A percentile compares a stretch with the other conserved stretches of the same genome.
phyloP scores from a whole-genome alignment of 257 asterid species.

The Thymus quinquecostatus region DNA sequence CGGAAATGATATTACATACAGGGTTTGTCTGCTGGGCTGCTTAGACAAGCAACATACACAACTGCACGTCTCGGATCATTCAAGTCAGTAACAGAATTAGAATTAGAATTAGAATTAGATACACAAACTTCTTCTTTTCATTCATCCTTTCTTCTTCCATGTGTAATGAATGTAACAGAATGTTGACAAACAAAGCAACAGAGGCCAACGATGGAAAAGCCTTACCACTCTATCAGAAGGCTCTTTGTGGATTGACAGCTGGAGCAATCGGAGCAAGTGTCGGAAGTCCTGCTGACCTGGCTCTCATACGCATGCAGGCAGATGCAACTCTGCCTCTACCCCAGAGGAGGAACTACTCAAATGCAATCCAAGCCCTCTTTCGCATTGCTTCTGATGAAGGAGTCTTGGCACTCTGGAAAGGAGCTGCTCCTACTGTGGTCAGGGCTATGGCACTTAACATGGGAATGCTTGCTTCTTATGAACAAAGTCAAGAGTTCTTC shows the following conservation, averaged over 20 bases:
- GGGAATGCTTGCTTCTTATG: constrained; percentile 99
- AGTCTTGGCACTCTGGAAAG: constrained; percentile 91
- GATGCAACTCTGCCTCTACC: constrained; percentile 91
- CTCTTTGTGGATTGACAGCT: constrained; percentile 92
- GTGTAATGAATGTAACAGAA: constrained; percentile 37
- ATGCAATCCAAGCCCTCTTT: constrained; percentile 84
- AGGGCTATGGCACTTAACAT: constrained; percentile 99
- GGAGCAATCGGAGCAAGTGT: constrained; percentile 95
- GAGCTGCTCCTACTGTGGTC: constrained; percentile 98
- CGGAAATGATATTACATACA: constrained; percentile 12
- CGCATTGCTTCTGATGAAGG: constrained; percentile 88
- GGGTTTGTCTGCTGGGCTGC: constrained; percentile 98
- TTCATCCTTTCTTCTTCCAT: too few relatives aligned
- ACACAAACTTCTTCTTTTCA: too few relatives aligned
- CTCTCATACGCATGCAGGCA: constrained; percentile 99
- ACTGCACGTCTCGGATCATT: constrained; percentile 97
- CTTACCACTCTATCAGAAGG: constrained; percentile 90
- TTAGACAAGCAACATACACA: constrained; percentile 96
- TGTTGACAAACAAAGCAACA: constrained; percentile 81
- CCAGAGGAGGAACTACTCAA: constrained; percentile 81
- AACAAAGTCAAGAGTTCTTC: constrained; percentile 84
- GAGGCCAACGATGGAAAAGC: constrained; percentile 96
- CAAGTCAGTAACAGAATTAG: constrained; percentile 49
- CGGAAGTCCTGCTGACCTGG: constrained; percentile 96
- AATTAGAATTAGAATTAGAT: neutral